Evolutionary conservation across 2,329 filamentous ascomycete genomes (phyloP), one percentile per base, ranked within the genome.

Genomic region (Pseudogymnoascus sp.): DNA sequence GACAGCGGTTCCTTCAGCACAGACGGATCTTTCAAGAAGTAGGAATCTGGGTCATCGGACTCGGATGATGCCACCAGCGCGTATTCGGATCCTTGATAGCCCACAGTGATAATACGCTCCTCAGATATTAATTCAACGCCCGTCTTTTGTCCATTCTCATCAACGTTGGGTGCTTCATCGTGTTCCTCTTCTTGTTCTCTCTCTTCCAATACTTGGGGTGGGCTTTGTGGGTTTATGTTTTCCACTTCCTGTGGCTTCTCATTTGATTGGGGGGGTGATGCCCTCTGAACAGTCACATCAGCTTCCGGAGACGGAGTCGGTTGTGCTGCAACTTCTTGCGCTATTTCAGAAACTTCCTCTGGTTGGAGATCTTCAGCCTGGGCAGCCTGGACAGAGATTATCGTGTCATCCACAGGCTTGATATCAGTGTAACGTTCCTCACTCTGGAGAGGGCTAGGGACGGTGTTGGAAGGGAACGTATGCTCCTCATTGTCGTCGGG

Each of bases 11-110:
- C 75, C 65, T 79, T 77, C n/a, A 79, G 78, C 40, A 87, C 71
- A 31, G 76, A 76, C 64, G 80, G 76, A 67, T 87, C 80, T 65
- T 80, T 76, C 21, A 87, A 74, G 45, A 87, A 82, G 64, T 78
- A 85, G 0, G 77, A 78, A 65, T 82, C 78, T 5, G 81, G 78
- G 31, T 79, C 76, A 61, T 82, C 79, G 62, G 78, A 76, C 64
- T 79, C 77, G 21, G 75, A 74, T 2, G 81, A 82, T 36, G 82
- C 82, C 67, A 87, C 87, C 6, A 87, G 71, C 12, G 79, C 81
- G 64, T 85, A 83, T 61, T 83, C 79, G 59, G 75, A 76, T 12
- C 78, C 79, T 64, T 80, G 77, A 68, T 85, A 87, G n/a, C 78
- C 69, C 15, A 87, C 76, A 40, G 78, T 77, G 15, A 85, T 77